phyloP scores from a whole-genome alignment of 139 green algal species.

The Chlorella sp. region DNA sequence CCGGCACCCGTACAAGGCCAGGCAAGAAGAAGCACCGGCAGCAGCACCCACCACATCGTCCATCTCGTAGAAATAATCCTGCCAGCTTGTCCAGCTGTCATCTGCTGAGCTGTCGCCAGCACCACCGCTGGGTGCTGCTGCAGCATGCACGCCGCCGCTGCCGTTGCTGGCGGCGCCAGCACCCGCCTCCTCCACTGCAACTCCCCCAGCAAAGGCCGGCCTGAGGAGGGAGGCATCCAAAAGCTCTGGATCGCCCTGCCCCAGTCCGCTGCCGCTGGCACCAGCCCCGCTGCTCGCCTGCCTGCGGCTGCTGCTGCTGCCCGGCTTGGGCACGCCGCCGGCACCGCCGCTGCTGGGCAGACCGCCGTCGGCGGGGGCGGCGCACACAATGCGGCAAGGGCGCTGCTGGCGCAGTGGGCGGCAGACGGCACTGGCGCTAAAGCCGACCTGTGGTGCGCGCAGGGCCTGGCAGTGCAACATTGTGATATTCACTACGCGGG shows the following conservation, averaged over 20 bases:
- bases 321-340: neutral
- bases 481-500: neutral
- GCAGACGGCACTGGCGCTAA: neutral
- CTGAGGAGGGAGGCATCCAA: neutral
- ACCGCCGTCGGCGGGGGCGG: neutral
- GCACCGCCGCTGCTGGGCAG: neutral
- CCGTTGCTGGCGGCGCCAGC: neutral
- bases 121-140: neutral
- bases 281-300: neutral
- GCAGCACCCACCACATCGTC: slow-evolving; percentile 27
- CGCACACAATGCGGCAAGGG: neutral
- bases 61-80: slow-evolving; percentile 8
- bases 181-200: neutral
- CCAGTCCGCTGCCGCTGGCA: neutral
- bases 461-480: slow-evolving; percentile 11
- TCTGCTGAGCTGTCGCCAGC: neutral
- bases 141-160: neutral
- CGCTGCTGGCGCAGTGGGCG: neutral
- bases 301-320: slow-evolving; percentile 6
- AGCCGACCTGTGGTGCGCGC: neutral
- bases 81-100: slow-evolving; percentile 31
- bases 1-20: too few species aligned
- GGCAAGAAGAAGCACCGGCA: neutral
- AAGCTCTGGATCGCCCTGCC: neutral
- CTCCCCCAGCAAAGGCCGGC: neutral